Evolutionary conservation across 805 yeast genomes (phyloP), one percentile per base, ranked within the genome.

Genomic region (Saccharomycopsis babjevae): DNA sequence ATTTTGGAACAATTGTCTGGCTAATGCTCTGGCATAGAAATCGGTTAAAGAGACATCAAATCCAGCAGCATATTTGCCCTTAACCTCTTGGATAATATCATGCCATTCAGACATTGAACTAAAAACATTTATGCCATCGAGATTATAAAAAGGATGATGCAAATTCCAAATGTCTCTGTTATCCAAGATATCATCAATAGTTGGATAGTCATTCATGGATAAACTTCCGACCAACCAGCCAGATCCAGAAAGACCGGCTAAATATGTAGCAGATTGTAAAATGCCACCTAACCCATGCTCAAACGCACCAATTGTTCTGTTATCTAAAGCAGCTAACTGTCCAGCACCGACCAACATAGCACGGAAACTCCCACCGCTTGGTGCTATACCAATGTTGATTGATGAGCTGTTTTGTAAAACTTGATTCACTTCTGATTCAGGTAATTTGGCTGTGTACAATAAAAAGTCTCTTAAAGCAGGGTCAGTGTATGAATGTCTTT

Each of bases 321-420:
- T 82, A 70, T 90, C 97, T 62, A 88, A 73, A 0, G 93, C 96
- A 0, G 92, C 76, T 22, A 90, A 73, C 69, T 84, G 83, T 40
- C 96, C 97, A 16, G 96, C 96, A 1, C 96, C 96, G 61, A 78
- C 74, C 54, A 90, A 73, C 89, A 90, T 88, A 34, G 97, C 96
- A 63, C 97, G 79, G 71, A 88, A 90, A 4, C 97, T 96, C 68
- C 97, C 97, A 55, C 97, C 97, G 15, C 89, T 79, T 65, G 85
- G 83, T 4, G 90, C 84, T 36, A 81, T 66, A 4, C 83, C 91
- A 54, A 86, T 75, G 58, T 78, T 76, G 61, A 80, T 74, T 10
- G 75, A 72, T 59, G 77, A 72, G 56, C 61, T 25, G 68, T 43
- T 72, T 43, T 76, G 69, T 40, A n/a, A 36, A 43, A 34, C 25